A percentile compares a stretch with the other conserved stretches of the same genome.
These are phyloP conservation scores for Mortierella antarctica DNA, from an alignment of 192 early-diverging fungal genomes.

Conservation along the genomic window DNA sequence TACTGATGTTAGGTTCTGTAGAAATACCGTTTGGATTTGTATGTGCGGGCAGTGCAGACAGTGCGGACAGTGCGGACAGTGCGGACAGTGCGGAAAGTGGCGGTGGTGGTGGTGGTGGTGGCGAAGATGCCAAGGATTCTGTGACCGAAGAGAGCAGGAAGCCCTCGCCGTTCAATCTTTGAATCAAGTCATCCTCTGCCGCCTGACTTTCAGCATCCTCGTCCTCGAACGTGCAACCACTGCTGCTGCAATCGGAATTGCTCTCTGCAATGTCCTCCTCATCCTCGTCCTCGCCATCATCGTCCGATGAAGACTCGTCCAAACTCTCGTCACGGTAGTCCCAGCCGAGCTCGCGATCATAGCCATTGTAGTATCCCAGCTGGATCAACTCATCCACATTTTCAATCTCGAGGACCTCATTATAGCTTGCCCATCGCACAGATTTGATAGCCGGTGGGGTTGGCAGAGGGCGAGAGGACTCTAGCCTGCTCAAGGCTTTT, in stretches of 20 bases:
- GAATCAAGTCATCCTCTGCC: conserved; percentile 23
- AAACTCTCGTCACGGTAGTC: conserved; percentile 23
- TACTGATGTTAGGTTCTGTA: too few relatives aligned
- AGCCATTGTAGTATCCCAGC: conserved; percentile 20
- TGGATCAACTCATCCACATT: conserved; percentile 16
- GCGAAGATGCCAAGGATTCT: not conserved
- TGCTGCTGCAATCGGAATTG: too few relatives aligned
- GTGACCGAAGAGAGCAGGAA: not conserved
- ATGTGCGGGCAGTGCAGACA: too few relatives aligned
- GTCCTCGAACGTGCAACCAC: not conserved
- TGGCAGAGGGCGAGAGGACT: conserved; percentile 15
- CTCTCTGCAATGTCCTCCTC: not conserved
- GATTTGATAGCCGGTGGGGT: conserved; percentile 17
- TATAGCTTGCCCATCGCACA: conserved; percentile 15
- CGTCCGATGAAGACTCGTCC: not conserved
- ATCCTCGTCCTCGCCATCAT: not conserved
- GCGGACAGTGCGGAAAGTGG: too few relatives aligned
- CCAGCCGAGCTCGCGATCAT: conserved; percentile 27
- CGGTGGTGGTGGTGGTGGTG: too few relatives aligned
- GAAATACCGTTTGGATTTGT: too few relatives aligned
- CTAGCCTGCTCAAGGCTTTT: too few relatives aligned
- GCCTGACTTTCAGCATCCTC: conserved; percentile 9
- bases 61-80: too few relatives aligned
- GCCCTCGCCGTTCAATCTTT: not conserved
- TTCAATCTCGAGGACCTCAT: conserved; percentile 17